Conservation (phyloP, 2,329 filamentous ascomycete genomes). For the Nigrograna mackinnonii region DNA sequence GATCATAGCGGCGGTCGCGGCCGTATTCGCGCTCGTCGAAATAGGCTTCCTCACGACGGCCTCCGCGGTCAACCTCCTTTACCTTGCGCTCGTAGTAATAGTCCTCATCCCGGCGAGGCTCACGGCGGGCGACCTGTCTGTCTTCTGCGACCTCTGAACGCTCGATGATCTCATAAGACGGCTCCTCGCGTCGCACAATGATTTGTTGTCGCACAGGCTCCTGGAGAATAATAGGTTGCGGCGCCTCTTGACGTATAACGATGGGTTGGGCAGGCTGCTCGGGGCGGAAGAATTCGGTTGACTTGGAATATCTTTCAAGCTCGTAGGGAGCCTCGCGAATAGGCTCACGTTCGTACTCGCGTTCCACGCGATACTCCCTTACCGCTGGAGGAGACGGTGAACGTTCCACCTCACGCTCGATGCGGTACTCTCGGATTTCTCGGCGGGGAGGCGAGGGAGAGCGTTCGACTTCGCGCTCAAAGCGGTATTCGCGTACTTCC, state of each 20-base stretch:
- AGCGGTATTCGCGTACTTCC: conserved; percentile 42
- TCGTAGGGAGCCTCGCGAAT: conserved; percentile 43
- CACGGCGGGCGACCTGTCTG: conserved; percentile 47
- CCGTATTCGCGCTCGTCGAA: conserved; percentile 40
- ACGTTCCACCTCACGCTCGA: conserved; percentile 55
- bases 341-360: conserved; percentile 39
- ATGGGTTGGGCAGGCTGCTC: conserved; percentile 45
- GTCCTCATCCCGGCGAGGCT: conserved; percentile 57
- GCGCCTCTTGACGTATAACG: conserved; percentile 54
- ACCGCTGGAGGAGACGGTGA: conserved; percentile 47
- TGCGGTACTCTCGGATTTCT: conserved; percentile 55
- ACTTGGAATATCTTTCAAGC: conserved; percentile 56
- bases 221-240: conserved; percentile 59
- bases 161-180: conserved; percentile 63
- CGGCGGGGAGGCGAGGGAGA: conserved; percentile 46
- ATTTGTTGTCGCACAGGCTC: conserved; percentile 54
- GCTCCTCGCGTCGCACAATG: conserved; percentile 56
- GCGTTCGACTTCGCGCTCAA: conserved; percentile 36
- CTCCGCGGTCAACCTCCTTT: conserved; percentile 57
- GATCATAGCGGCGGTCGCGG: conserved; percentile 44
- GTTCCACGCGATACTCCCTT: conserved; percentile 35
- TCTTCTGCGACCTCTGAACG: conserved; percentile 58
- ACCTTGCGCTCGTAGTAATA: conserved; percentile 65
- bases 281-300: conserved; percentile 56
- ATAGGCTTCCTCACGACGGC: conserved; percentile 41